These are phyloP conservation scores for Leccinum pseudoinsigne DNA, from an alignment of 1,284 basidiomycete genomes.

Conservation along the genomic window DNA sequence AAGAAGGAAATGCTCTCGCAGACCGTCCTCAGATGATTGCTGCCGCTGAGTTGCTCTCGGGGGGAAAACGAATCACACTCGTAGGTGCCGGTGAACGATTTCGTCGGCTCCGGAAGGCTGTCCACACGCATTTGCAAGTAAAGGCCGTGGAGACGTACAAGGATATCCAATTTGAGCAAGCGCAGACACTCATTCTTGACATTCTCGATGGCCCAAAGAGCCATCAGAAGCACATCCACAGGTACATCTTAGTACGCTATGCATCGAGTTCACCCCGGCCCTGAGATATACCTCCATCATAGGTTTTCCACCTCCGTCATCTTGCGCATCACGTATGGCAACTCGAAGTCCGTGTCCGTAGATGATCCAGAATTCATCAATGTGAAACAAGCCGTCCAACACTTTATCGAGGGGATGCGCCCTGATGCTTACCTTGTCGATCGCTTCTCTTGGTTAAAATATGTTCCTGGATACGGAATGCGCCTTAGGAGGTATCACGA, in stretches of 20 bases:
- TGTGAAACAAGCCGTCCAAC: conserved; percentile 48
- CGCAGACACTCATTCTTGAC: conserved; percentile 38
- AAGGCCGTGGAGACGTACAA: conserved; percentile 36
- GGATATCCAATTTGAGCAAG: conserved; percentile 37
- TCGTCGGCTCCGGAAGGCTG: conserved; percentile 34
- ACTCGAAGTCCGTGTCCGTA: conserved; percentile 45
- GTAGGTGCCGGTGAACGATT: conserved; percentile 27
- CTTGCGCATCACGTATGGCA: conserved; percentile 66
- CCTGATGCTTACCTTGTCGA: conserved; percentile 64
- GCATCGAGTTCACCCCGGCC: background rate
- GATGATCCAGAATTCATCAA: conserved; percentile 55
- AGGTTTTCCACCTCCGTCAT: conserved; percentile 67
- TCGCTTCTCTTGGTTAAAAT: conserved; percentile 53
- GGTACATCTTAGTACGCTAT: conserved; percentile 15
- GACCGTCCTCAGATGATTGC: conserved; percentile 37
- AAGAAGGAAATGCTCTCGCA: conserved; percentile 32
- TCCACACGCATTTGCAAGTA: conserved; percentile 41
- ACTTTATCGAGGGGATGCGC: conserved; percentile 51
- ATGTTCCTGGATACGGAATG: conserved; percentile 25
- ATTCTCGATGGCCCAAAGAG: conserved; percentile 37
- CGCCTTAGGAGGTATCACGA: conserved; percentile 41
- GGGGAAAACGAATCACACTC: conserved; percentile 29
- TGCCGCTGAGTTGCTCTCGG: conserved; percentile 32
- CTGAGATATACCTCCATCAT: background rate
- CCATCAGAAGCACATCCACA: conserved; percentile 34